These are phyloP conservation scores for Graphium sp. DNA, from an alignment of 2,329 filamentous ascomycete species.

Conservation along the genomic window DNA sequence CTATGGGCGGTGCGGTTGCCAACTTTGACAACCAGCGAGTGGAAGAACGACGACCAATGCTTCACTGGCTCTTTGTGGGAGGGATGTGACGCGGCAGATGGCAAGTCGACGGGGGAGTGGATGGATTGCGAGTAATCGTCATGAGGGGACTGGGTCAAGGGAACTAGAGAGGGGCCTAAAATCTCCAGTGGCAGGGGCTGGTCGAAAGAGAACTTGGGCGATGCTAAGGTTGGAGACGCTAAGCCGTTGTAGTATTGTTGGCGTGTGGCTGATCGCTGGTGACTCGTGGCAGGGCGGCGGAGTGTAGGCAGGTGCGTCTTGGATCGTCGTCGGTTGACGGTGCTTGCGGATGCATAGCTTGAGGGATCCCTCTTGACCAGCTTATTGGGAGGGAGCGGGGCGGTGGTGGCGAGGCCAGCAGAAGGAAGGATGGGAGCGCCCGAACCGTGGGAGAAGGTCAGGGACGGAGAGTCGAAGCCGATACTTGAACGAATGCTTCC, in stretches of 20 bases:
- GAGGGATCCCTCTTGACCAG: conserved; percentile 58
- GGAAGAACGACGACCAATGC: conserved; percentile 41
- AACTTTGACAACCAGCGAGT: conserved; percentile 19
- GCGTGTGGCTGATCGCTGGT: conserved; percentile 57
- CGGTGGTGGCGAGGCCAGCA: conserved; percentile 11
- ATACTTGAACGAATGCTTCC: conserved; percentile 51
- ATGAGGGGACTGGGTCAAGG: conserved; percentile 1
- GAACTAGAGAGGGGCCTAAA: conserved; percentile 1
- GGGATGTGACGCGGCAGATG: conserved; percentile 1
- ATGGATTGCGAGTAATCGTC: background rate
- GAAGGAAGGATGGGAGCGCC: conserved; percentile 40
- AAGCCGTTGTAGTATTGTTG: conserved; percentile 16
- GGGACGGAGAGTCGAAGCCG: conserved; percentile 46
- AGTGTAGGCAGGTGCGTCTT: conserved; percentile 48
- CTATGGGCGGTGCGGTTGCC: too few relatives aligned
- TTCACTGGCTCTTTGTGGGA: too few relatives aligned
- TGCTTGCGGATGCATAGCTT: too few relatives aligned
- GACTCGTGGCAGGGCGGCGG: conserved; percentile 60
- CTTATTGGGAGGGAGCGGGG: conserved; percentile 49
- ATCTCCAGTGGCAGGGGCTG: conserved; percentile 9
- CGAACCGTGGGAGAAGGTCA: conserved; percentile 50
- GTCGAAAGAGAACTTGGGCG: conserved; percentile 17
- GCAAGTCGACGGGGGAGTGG: conserved; percentile 1
- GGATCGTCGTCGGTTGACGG: conserved; percentile 27
- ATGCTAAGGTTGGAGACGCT: background rate